Evolutionary conservation across 176 grass and related monocot genomes (phyloP).

Genomic region (Saccharum officinarum): DNA sequence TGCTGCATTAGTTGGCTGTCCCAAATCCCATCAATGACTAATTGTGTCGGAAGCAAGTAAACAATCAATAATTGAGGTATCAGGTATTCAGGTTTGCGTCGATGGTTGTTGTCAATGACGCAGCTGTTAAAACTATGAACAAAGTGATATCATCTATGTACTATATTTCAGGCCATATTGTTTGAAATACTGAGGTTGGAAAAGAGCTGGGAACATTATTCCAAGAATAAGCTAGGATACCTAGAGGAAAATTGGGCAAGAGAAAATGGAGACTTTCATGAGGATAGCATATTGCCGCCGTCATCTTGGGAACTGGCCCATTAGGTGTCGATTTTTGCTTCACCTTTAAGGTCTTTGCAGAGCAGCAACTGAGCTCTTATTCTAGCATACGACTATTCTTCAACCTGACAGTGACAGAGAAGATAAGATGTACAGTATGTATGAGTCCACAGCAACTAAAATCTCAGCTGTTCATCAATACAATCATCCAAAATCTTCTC

Average conservation of each 20-base stretch:
- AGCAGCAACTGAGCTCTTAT: neutral
- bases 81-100: neutral
- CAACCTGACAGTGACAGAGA: neutral
- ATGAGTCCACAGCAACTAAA: neutral
- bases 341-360: constrained; percentile 12
- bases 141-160: neutral
- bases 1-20: neutral
- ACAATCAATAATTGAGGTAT: neutral
- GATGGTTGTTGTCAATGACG: neutral
- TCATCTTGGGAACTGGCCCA: neutral
- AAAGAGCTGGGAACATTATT: neutral
- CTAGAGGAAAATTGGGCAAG: neutral
- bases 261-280: constrained; percentile 1
- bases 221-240: neutral
- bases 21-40: constrained; percentile 17
- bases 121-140: neutral
- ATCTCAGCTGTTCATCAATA: neutral
- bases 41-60: neutral
- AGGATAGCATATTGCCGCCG: neutral
- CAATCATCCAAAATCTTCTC: neutral
- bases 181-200: neutral
- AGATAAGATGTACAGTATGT: neutral
- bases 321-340: neutral
- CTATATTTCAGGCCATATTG: neutral
- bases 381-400: neutral